Conservation (phyloP, 2,329 filamentous ascomycete genomes). For the Trichocomaceae sp. region DNA sequence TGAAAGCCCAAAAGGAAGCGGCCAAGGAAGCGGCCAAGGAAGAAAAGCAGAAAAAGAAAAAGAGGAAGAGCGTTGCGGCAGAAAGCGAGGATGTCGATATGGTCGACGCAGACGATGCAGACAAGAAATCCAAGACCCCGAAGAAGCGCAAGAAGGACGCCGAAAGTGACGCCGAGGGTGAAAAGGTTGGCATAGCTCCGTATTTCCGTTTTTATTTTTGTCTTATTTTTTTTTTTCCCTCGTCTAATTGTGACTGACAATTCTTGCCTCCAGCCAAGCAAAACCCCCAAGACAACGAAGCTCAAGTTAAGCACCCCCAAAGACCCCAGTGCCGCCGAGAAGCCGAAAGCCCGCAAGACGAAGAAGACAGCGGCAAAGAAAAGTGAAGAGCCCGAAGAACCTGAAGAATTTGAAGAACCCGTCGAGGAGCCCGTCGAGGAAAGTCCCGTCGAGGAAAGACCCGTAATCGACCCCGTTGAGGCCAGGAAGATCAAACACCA, state of each 20-base stretch:
- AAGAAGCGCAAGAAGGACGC: slow-evolving; percentile 42
- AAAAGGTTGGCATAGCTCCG: slow-evolving; percentile 47
- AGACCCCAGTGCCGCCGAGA: slow-evolving; percentile 43
- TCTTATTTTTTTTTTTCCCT: neutral
- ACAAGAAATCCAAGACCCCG: slow-evolving; percentile 43
- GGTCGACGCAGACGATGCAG: slow-evolving; percentile 48
- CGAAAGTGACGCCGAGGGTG: slow-evolving; percentile 63
- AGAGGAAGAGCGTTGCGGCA: slow-evolving; percentile 50
- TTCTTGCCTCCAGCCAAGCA: slow-evolving; percentile 47
- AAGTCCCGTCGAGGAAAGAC: slow-evolving; percentile 40
- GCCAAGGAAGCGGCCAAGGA: slow-evolving; percentile 47
- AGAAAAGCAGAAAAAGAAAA: slow-evolving; percentile 43
- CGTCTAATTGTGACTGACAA: neutral
- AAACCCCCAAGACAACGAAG: slow-evolving; percentile 58
- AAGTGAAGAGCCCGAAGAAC: slow-evolving; percentile 38
- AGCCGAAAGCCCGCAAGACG: slow-evolving; percentile 18
- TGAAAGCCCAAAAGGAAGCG: slow-evolving; percentile 48
- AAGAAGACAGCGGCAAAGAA: slow-evolving; percentile 53
- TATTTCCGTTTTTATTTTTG: neutral
- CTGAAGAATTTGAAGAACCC: slow-evolving; percentile 42
- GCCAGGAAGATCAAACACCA: slow-evolving; percentile 53
- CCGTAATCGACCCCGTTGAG: slow-evolving; percentile 51
- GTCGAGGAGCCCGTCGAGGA: slow-evolving; percentile 54
- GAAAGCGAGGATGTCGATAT: slow-evolving; percentile 63
- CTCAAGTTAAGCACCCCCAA: slow-evolving; percentile 53